These are phyloP conservation scores for Exophiala mesophila DNA, from an alignment of 2,329 filamentous ascomycete genomes.

Conservation along the genomic window DNA sequence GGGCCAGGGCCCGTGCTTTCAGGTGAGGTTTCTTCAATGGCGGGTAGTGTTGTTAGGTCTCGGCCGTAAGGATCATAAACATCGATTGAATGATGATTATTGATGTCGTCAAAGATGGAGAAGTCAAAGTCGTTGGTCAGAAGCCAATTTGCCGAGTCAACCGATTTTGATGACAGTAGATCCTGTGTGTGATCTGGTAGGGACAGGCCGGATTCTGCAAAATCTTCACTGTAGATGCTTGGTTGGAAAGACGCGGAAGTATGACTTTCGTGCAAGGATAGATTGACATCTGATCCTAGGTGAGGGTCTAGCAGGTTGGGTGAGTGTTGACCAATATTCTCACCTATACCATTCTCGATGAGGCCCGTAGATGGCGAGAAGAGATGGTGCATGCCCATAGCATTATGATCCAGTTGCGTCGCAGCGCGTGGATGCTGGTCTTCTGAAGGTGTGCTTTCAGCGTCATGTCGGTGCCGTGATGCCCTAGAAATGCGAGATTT, in stretches of 20 bases:
- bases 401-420: too few species aligned
- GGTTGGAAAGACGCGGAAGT: neutral
- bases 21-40: neutral
- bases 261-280: neutral
- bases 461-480: too few species aligned
- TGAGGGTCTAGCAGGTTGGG: neutral
- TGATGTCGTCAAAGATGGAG: constrained; percentile 6
- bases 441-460: too few species aligned
- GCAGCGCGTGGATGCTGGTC: too few species aligned
- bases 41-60: neutral
- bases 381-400: too few species aligned
- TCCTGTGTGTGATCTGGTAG: too few species aligned
- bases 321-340: neutral
- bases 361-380: too few species aligned
- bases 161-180: too few species aligned
- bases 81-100: neutral
- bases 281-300: neutral
- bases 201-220: too few species aligned
- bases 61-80: neutral
- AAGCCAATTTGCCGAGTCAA: constrained; percentile 11
- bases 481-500: too few species aligned
- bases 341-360: neutral
- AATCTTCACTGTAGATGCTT: neutral
- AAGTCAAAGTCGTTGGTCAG: constrained; percentile 14
- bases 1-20: neutral